These are phyloP conservation scores for Chlorella variabilis DNA, from an alignment of 163 green algal species.

Conservation along the genomic window DNA sequence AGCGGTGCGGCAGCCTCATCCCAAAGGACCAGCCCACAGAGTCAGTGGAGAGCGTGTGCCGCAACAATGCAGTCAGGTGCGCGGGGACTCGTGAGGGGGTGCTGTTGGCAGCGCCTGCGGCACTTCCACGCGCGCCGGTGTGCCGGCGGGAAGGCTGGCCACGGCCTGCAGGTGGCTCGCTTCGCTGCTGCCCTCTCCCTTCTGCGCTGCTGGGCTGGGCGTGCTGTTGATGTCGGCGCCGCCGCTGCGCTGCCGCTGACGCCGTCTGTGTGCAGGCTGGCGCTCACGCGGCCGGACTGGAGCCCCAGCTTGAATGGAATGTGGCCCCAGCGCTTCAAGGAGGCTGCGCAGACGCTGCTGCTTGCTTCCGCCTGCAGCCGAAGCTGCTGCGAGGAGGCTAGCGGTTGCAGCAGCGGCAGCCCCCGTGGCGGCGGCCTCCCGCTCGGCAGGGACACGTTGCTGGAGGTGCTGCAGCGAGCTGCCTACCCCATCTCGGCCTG, in stretches of 20 bases:
- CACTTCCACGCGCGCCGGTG: no score
- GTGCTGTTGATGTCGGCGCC: neutral
- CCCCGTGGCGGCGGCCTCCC: neutral
- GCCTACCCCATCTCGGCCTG: slow-evolving; percentile 23
- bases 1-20: slow-evolving; percentile 21
- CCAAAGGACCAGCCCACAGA: slow-evolving; percentile 14
- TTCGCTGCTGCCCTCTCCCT: neutral
- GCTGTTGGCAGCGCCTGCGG: neutral
- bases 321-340: slow-evolving; percentile 17
- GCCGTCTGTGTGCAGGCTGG: slow-evolving; percentile 17
- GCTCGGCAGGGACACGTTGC: neutral
- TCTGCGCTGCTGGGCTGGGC: neutral
- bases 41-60: slow-evolving; percentile 10
- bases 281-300: slow-evolving; percentile 1
- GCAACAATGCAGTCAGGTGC: slow-evolving; percentile 25
- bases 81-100: neutral
- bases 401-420: neutral
- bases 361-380: neutral
- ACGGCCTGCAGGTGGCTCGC: neutral
- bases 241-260: neutral
- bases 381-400: no score
- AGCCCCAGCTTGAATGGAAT: neutral
- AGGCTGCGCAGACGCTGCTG: neutral
- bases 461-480: neutral
- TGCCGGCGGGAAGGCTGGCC: no score